Conservation (phyloP, 1,284 basidiomycete genomes). For the Rhodotorula sp. region DNA sequence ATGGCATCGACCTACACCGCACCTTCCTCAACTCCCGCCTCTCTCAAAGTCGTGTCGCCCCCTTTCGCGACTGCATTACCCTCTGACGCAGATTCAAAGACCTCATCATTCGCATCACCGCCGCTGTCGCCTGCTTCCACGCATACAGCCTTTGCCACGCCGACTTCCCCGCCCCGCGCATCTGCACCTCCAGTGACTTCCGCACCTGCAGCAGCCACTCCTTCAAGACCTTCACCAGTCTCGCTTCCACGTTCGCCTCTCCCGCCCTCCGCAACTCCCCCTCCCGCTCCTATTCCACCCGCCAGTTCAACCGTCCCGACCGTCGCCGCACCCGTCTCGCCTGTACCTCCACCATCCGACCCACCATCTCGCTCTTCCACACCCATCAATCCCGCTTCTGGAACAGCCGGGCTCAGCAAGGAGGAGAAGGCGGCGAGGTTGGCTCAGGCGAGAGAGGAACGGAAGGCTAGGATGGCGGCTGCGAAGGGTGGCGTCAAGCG, state of each 20-base stretch:
- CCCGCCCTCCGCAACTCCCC: background rate
- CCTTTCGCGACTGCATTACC: background rate
- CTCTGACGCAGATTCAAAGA: background rate
- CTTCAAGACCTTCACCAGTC: background rate
- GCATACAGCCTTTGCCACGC: background rate
- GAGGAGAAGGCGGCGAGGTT: conserved; percentile 38
- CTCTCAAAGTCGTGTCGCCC: background rate
- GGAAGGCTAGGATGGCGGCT: conserved; percentile 34
- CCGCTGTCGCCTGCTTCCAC: background rate
- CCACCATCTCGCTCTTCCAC: background rate
- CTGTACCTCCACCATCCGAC: background rate
- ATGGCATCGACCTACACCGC: background rate
- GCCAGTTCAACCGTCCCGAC: background rate
- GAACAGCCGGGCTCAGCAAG: conserved; percentile 14
- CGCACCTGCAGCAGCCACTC: background rate
- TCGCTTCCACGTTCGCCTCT: conserved; percentile 4
- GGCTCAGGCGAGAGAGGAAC: conserved; percentile 33
- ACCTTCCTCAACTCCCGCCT: background rate
- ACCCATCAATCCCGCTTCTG: background rate
- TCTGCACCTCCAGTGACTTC: background rate
- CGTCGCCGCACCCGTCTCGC: background rate
- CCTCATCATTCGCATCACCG: background rate
- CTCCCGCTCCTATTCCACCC: conserved; percentile 13
- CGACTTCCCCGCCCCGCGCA: background rate
- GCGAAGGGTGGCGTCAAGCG: conserved; percentile 13